Conservation (phyloP, 192 early-diverging fungal species). For the Coemansia erecta region DNA sequence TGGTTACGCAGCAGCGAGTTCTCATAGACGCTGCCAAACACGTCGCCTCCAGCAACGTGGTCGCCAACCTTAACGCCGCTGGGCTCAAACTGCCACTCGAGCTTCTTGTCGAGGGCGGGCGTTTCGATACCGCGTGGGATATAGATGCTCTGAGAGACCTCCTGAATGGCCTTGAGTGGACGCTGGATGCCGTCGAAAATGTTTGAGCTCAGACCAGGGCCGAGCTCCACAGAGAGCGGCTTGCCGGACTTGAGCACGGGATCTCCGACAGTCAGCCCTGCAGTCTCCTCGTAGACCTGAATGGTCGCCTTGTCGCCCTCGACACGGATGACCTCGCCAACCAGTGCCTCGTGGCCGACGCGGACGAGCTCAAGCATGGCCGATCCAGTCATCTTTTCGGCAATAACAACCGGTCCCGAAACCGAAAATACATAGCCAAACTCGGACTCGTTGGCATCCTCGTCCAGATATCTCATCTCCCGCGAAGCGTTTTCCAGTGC, state of each 20-base stretch:
- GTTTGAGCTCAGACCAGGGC: conserved; percentile 87
- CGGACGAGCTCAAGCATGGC: conserved; percentile 99
- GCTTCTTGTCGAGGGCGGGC: conserved; percentile 88
- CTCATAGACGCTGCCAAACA: conserved; percentile 92
- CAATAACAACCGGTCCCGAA: conserved; percentile 99
- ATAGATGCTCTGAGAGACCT: conserved; percentile 92
- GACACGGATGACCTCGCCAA: conserved; percentile 99
- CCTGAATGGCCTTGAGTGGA: conserved; percentile 93
- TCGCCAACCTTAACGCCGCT: conserved; percentile 88
- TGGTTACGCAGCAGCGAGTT: conserved; percentile 92
- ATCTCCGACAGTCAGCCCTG: conserved; percentile 97
- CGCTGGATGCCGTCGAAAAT: conserved; percentile 99
- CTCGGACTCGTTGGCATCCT: conserved; percentile 81
- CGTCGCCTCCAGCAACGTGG: conserved; percentile 97
- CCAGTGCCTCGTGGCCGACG: conserved; percentile 95
- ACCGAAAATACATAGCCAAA: conserved; percentile 95
- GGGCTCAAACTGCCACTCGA: conserved; percentile 96
- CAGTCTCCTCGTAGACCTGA: conserved; percentile 99
- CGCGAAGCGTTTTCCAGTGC: conserved; percentile 86
- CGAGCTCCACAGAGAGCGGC: conserved; percentile 97
- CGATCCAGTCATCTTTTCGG: conserved; percentile 95
- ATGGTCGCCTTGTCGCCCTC: conserved; percentile 99
- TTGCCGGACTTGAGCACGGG: conserved; percentile 97
- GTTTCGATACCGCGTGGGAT: conserved; percentile 99
- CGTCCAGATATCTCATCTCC: conserved; percentile 75